Conservation (phyloP, 768 basidiomycete species). For the Leccinellum albellum region DNA sequence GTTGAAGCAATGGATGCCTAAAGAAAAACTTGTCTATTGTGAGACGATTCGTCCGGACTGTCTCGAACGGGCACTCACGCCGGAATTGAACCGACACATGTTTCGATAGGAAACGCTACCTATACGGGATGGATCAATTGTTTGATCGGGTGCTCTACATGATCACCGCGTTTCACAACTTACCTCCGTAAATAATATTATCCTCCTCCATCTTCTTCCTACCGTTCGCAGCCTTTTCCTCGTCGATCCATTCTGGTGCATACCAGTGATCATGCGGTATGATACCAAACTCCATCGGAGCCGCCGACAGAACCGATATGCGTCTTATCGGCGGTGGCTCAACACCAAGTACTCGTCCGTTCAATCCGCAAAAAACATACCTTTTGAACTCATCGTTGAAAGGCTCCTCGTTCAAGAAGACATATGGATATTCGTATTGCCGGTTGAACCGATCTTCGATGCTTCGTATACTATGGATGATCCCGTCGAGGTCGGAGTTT, state of each 20-base stretch:
- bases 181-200: constrained; percentile 49
- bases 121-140: neutral
- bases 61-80: constrained; percentile 36
- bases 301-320: constrained; percentile 36
- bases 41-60: neutral
- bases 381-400: constrained; percentile 52
- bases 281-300: constrained; percentile 52
- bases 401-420: constrained; percentile 62
- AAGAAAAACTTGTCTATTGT: constrained; percentile 47
- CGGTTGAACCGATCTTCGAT: constrained; percentile 61
- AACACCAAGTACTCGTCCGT: constrained; percentile 1
- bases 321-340: constrained; percentile 25
- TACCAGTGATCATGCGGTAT: constrained; percentile 64
- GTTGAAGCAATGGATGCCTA: constrained; percentile 25
- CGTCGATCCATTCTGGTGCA: constrained; percentile 72
- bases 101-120: constrained; percentile 48
- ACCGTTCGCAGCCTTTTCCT: constrained; percentile 49
- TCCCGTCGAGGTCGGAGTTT: constrained; percentile 44
- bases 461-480: constrained; percentile 47
- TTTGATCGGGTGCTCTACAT: neutral
- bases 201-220: constrained; percentile 50
- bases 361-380: constrained; percentile 15
- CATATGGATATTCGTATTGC: constrained; percentile 54
- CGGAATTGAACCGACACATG: constrained; percentile 77
- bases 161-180: constrained; percentile 9